A percentile compares a stretch with the other conserved stretches of the same genome.
These are phyloP conservation scores for Fomitopsis serialis DNA, from an alignment of 768 basidiomycete genomes.

Conservation along the genomic window DNA sequence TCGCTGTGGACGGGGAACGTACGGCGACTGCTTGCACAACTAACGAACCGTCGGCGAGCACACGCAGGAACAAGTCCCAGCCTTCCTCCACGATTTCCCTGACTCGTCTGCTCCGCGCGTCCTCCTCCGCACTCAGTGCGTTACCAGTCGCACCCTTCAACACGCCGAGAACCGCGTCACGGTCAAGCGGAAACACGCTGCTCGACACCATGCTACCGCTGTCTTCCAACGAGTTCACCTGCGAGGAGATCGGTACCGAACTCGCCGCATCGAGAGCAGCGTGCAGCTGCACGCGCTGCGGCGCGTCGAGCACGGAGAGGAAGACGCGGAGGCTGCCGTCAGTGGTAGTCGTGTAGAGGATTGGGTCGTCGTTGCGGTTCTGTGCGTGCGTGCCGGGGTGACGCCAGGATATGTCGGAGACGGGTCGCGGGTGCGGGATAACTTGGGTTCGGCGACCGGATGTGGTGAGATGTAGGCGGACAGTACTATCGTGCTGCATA, in stretches of 20 bases:
- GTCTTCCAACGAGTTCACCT: not conserved
- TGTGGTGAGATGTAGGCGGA: slow-evolving; percentile 69
- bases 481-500: slow-evolving; percentile 46
- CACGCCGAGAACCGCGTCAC: slow-evolving; percentile 47
- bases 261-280: slow-evolving; percentile 68
- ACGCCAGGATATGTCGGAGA: slow-evolving; percentile 70
- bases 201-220: slow-evolving; percentile 17
- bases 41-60: slow-evolving; percentile 69
- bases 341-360: slow-evolving; percentile 79
- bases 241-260: slow-evolving; percentile 39
- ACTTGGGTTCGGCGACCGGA: slow-evolving; percentile 63
- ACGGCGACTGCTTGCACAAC: slow-evolving; percentile 71
- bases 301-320: slow-evolving; percentile 82
- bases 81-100: slow-evolving; percentile 63
- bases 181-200: slow-evolving; percentile 65
- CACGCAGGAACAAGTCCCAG: slow-evolving; percentile 77
- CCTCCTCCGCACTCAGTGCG: slow-evolving; percentile 30
- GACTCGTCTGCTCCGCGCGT: slow-evolving; percentile 41
- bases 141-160: slow-evolving; percentile 38
- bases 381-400: slow-evolving; percentile 10
- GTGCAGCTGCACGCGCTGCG: slow-evolving; percentile 80
- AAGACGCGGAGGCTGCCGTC: slow-evolving; percentile 83
- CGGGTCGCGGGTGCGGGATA: slow-evolving; percentile 69
- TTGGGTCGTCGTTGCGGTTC: slow-evolving; percentile 57
- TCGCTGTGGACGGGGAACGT: slow-evolving; percentile 23